These are phyloP conservation scores for Avena sativa DNA, from an alignment of 176 grass and related monocot genomes.

Conservation along the genomic window DNA sequence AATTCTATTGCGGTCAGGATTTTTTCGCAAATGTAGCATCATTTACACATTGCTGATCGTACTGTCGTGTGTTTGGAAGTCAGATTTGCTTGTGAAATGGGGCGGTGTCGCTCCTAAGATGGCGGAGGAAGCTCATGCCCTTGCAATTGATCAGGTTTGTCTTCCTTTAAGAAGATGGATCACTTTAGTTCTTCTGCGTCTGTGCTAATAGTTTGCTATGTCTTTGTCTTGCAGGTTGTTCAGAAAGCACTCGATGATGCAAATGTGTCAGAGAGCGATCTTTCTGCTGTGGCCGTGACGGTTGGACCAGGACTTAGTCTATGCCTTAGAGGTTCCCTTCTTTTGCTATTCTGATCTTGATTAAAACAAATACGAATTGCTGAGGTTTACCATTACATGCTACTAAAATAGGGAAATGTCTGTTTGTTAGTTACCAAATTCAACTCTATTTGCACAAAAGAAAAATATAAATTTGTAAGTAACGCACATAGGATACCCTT, in stretches of 20 bases:
- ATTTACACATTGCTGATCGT: neutral
- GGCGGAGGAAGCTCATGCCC: constrained; percentile 89
- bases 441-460: neutral
- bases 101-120: constrained; percentile 93
- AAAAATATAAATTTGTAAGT: too few species aligned
- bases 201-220: constrained; percentile 6
- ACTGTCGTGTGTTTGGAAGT: constrained; percentile 48
- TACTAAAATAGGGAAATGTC: neutral
- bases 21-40: neutral
- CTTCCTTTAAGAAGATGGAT: constrained; percentile 26
- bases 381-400: neutral
- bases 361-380: neutral
- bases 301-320: constrained; percentile 94
- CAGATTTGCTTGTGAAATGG: constrained; percentile 85
- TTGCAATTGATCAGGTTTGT: constrained; percentile 82
- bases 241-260: constrained; percentile 78
- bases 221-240: constrained; percentile 70
- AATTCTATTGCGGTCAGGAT: neutral
- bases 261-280: constrained; percentile 69
- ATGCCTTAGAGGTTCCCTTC: constrained; percentile 75
- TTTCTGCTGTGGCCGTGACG: constrained; percentile 90
- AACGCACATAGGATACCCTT: constrained; percentile 5
- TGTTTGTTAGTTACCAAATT: constrained; percentile 11
- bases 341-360: constrained; percentile 1
- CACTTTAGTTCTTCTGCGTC: neutral